Conservation (phyloP, 306 rosid species). For the Castanopsis chinensis region DNA sequence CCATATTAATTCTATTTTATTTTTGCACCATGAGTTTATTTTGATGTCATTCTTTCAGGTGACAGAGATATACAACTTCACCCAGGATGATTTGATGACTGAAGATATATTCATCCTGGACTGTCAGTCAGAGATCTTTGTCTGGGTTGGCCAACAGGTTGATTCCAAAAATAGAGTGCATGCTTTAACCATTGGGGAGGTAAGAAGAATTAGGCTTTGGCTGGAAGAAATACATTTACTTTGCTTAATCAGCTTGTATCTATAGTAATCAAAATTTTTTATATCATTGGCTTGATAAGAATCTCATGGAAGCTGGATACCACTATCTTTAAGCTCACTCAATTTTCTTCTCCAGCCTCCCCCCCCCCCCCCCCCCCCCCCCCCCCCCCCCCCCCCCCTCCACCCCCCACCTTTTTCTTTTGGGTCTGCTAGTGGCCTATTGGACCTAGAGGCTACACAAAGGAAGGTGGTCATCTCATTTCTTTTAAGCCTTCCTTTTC, state of each 20-base stretch:
- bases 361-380: no score
- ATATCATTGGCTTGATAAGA: slow-evolving; percentile 1
- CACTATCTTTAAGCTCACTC: background rate
- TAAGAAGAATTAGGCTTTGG: slow-evolving; percentile 39
- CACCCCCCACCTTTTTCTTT: no score
- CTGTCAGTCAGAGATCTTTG: slow-evolving; percentile 77
- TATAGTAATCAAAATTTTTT: background rate
- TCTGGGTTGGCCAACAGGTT: slow-evolving; percentile 94
- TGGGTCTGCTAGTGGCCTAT: no score
- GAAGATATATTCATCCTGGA: slow-evolving; percentile 87
- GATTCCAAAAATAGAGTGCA: slow-evolving; percentile 61
- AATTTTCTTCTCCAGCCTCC: background rate
- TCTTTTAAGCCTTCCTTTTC: background rate
- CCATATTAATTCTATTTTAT: slow-evolving; percentile 9
- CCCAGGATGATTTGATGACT: slow-evolving; percentile 98
- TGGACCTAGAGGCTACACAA: no score
- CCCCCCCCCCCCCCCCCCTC: no score
- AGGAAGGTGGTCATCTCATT: background rate
- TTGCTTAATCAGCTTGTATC: slow-evolving; percentile 10
- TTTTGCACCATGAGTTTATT: slow-evolving; percentile 32
- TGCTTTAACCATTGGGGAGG: slow-evolving; percentile 93
- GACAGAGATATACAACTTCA: slow-evolving; percentile 81
- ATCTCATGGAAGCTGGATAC: background rate
- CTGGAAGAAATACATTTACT: slow-evolving; percentile 23
- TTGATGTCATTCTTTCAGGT: slow-evolving; percentile 57